phyloP scores from a whole-genome alignment of 2,329 filamentous ascomycete species.

The Hyphodiscus sp. region DNA sequence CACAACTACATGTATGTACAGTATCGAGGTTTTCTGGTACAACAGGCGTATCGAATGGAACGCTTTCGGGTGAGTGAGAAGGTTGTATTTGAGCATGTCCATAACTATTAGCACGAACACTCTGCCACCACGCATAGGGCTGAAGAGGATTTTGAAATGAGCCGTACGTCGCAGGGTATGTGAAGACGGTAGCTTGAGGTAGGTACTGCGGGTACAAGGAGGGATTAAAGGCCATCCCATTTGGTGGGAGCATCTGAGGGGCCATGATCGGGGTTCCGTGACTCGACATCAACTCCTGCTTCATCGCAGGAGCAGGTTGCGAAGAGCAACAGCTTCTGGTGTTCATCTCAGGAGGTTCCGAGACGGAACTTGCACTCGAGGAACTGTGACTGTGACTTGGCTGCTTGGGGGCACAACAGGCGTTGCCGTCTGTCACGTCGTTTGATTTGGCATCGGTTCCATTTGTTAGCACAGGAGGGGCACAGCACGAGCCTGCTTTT shows the following conservation, averaged over 20 bases:
- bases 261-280: constrained; percentile 7
- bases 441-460: constrained; percentile 3
- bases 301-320: constrained; percentile 15
- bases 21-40: constrained; percentile 29
- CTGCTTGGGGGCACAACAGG: constrained; percentile 18
- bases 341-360: constrained; percentile 15
- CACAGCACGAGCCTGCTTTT: constrained; percentile 10
- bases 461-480: constrained; percentile 2
- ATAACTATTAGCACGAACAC: constrained; percentile 35
- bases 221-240: constrained; percentile 18
- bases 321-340: constrained; percentile 35
- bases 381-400: constrained; percentile 18
- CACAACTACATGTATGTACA: constrained; percentile 52
- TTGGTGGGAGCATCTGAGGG: constrained; percentile 19
- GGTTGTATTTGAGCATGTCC: constrained; percentile 29
- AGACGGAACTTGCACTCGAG: constrained; percentile 19
- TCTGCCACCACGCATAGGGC: constrained; percentile 46
- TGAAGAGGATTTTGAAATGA: constrained; percentile 50
- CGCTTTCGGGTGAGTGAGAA: constrained; percentile 6
- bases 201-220: constrained; percentile 18
- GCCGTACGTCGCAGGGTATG: constrained; percentile 48
- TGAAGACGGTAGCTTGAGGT: constrained; percentile 42
- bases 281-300: constrained; percentile 14
- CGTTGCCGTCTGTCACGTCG: constrained; percentile 3
- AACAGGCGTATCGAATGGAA: constrained; percentile 29